phyloP scores from a whole-genome alignment of 1,284 basidiomycete genomes.

The Malassezia japonica region DNA sequence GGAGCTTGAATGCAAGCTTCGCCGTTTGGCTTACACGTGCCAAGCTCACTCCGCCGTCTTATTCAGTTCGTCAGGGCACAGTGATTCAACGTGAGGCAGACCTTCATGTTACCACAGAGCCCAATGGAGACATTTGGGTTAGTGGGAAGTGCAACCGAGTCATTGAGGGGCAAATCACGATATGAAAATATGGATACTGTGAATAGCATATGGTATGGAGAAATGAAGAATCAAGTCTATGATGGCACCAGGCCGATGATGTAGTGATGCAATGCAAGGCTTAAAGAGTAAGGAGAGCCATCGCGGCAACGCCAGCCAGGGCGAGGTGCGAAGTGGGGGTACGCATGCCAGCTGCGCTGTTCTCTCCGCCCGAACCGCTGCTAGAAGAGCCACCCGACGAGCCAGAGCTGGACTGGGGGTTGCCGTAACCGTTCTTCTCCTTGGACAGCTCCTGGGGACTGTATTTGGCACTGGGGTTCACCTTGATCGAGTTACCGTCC shows the following conservation, averaged over 20 bases:
- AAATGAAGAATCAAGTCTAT: too few relatives aligned
- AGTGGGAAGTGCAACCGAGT: not conserved
- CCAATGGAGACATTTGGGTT: conserved; percentile 1
- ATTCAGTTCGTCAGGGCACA: conserved; percentile 9
- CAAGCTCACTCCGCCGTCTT: not conserved
- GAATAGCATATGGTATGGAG: too few relatives aligned
- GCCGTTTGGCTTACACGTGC: conserved; percentile 23
- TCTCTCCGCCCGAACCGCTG: too few relatives aligned
- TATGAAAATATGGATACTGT: not conserved
- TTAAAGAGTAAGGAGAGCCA: too few relatives aligned
- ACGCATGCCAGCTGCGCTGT: too few relatives aligned
- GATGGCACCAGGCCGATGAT: too few relatives aligned
- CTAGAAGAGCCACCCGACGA: not conserved
- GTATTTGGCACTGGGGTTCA: not conserved
- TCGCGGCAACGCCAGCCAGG: too few relatives aligned
- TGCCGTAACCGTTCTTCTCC: conserved; percentile 1
- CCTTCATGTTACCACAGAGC: not conserved
- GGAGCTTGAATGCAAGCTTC: conserved; percentile 34
- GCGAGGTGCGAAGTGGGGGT: too few relatives aligned
- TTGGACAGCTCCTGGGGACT: not conserved
- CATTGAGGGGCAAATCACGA: not conserved
- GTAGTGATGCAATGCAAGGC: too few relatives aligned
- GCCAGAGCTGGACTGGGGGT: not conserved
- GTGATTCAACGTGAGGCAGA: not conserved
- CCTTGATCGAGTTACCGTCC: conserved; percentile 20